Evolutionary conservation across 768 basidiomycete species (phyloP).

Genomic region (Pulveroboletus ravenelii): DNA sequence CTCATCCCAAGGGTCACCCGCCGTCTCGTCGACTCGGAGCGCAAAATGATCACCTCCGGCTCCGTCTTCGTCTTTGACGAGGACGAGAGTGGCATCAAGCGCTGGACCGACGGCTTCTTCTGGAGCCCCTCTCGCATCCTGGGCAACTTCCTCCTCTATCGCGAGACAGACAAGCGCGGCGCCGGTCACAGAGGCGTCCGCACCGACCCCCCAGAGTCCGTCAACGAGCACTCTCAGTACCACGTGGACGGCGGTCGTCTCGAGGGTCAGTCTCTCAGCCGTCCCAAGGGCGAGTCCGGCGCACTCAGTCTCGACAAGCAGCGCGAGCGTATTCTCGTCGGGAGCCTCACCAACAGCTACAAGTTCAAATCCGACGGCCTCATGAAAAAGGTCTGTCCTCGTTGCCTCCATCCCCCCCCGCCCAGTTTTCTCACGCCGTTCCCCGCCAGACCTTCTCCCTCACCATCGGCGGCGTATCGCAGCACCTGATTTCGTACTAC

Average conservation of each 20-base stretch:
- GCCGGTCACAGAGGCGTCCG: conserved; percentile 55
- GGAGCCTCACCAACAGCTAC: conserved; percentile 88
- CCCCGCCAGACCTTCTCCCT: conserved; percentile 81
- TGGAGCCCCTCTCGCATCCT: conserved; percentile 93
- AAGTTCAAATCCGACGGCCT: conserved; percentile 91
- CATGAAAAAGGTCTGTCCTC: conserved; percentile 85
- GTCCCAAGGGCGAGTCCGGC: conserved; percentile 53
- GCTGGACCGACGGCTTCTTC: conserved; percentile 96
- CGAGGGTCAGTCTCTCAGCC: conserved; percentile 49
- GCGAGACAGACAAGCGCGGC: conserved; percentile 85
- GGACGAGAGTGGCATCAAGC: conserved; percentile 94
- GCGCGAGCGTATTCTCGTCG: conserved; percentile 78
- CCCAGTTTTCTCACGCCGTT: conserved; percentile 28
- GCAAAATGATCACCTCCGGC: conserved; percentile 88
- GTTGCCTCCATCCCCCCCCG: conserved; percentile 1
- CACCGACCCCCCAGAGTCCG: conserved; percentile 36
- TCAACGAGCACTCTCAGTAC: conserved; percentile 37
- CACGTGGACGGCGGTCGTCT: conserved; percentile 30
- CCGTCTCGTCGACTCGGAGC: conserved; percentile 86
- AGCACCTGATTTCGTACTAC: conserved; percentile 95
- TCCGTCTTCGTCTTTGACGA: conserved; percentile 98
- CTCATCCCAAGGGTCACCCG: conserved; percentile 90
- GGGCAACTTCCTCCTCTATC: conserved; percentile 93
- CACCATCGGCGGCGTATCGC: conserved; percentile 76
- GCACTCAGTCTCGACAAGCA: conserved; percentile 56